A percentile compares a stretch with the other conserved stretches of the same genome.
Conservation (phyloP, 2,329 filamentous ascomycete genomes). For the Fulvia fulva region DNA sequence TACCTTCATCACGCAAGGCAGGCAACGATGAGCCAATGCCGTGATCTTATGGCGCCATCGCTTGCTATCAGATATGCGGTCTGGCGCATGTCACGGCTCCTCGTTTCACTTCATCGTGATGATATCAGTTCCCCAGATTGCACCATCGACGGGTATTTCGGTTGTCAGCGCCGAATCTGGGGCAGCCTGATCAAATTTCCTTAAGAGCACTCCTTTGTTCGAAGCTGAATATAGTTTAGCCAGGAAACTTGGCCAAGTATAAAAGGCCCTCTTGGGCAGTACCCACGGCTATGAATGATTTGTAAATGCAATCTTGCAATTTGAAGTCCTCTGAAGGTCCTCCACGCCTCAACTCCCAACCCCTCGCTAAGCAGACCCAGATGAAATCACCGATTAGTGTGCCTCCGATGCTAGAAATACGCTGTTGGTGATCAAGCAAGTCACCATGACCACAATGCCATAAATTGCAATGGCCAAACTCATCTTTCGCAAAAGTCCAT, state of each 20-base stretch:
- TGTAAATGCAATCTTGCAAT: not conserved
- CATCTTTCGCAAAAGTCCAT: constrained; percentile 62
- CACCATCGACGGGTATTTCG: not conserved
- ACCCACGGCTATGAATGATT: not conserved
- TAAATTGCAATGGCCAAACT: constrained; percentile 77
- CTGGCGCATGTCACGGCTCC: not conserved
- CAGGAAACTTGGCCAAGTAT: not conserved
- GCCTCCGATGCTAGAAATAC: constrained; percentile 55
- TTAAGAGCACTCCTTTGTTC: too few relatives aligned
- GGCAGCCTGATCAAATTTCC: not conserved
- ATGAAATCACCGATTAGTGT: constrained; percentile 3
- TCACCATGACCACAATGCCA: constrained; percentile 80
- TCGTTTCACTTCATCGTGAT: not conserved
- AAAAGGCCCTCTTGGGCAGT: not conserved
- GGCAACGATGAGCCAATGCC: not conserved
- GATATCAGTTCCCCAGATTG: constrained; percentile 1
- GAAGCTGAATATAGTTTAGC: not conserved
- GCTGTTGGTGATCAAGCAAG: constrained; percentile 80
- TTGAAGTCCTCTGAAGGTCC: constrained; percentile 1
- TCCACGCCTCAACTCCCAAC: not conserved
- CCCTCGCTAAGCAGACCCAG: constrained; percentile 5
- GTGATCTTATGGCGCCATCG: not conserved
- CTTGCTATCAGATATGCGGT: not conserved
- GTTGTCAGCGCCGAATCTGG: not conserved
- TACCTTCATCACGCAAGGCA: too few relatives aligned